These are phyloP conservation scores for Scytalidium lignicola DNA, from an alignment of 2,329 filamentous ascomycete species.

Conservation along the genomic window DNA sequence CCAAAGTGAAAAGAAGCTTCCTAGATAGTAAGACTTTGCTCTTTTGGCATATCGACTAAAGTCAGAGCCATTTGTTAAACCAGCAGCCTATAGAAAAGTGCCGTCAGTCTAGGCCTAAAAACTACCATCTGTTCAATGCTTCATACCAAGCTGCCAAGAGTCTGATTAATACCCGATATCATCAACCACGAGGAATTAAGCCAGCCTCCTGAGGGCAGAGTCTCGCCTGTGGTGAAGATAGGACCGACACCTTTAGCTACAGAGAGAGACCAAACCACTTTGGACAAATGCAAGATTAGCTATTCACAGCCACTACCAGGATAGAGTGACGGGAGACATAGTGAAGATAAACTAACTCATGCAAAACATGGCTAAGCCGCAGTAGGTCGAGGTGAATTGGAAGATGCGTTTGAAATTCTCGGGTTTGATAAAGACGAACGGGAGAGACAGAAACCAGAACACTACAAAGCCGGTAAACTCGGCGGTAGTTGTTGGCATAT, in stretches of 20 bases:
- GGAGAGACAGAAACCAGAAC: constrained; percentile 28
- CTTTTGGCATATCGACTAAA: constrained; percentile 37
- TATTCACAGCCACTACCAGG: too few relatives aligned
- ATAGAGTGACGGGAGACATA: too few relatives aligned
- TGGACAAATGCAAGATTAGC: neutral
- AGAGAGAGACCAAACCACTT: constrained; percentile 34
- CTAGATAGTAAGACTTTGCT: constrained; percentile 32
- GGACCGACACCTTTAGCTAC: constrained; percentile 38
- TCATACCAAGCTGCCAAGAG: constrained; percentile 32
- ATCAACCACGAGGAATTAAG: constrained; percentile 40
- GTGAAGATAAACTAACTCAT: constrained; percentile 31
- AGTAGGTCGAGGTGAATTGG: constrained; percentile 37
- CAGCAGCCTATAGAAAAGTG: constrained; percentile 17
- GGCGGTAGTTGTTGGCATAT: constrained; percentile 8
- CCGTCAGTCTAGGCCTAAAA: too few relatives aligned
- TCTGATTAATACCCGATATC: constrained; percentile 39
- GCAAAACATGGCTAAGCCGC: constrained; percentile 39
- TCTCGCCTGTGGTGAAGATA: constrained; percentile 33
- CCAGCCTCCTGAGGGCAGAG: constrained; percentile 28
- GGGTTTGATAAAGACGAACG: constrained; percentile 43
- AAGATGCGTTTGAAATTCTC: constrained; percentile 45
- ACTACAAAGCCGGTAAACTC: constrained; percentile 12
- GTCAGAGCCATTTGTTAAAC: constrained; percentile 38
- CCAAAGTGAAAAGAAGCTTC: constrained; percentile 34
- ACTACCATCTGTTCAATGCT: too few relatives aligned